Evolutionary conservation across 768 basidiomycete genomes (phyloP), one percentile per base, ranked within the genome.

Genomic region (Kwoniella sp.): DNA sequence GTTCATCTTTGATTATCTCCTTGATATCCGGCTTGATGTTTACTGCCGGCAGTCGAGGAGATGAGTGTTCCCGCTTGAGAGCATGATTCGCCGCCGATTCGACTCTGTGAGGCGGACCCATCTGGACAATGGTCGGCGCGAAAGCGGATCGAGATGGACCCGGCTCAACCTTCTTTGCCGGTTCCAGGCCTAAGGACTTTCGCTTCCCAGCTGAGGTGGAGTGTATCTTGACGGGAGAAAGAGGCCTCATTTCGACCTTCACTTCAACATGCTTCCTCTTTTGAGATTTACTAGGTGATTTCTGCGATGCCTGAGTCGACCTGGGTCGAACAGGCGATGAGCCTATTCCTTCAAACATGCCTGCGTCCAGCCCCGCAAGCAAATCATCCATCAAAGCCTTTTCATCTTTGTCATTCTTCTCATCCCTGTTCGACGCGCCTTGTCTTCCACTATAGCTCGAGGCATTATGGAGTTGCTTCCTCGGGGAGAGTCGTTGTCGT

Each of bases 331-430:
- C 59, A 21, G 77, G 64, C 25, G 84, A 82, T 37, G 81, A 79
- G 12, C 82, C 82, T 1, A 77, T 65, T 2, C 81, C 81, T 54
- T 82, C 81, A 81, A 84, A 85, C 58, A 84, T 79, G 0, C 84
- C 79, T 65, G 85, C 83, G 68, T 87, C 86, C 55, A 90, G 77
- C 27, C 83, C 85, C 0, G 82, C 74, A 49, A 89, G 77, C 1
- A 89, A 72, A 26, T 71, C 79, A 15, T 82, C 79, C 82, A 91
- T 84, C 72, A 90, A 86, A 3, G 79, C 85, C 26, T 83, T 83
- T 66, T 90, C 88, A 44, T 86, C 86, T 54, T 74, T 71, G 1
- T 40, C n/a, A 2, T 40, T 33, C 40, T 44, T 29, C 26, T 47
- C 47, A 7, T 46, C 27, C 24, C 33, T 56, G 8, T 12, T 13